Evolutionary conservation across 140 eudicot genomes (phyloP), one percentile per base, ranked within the genome.

Genomic region (Bidens hawaiensis): DNA sequence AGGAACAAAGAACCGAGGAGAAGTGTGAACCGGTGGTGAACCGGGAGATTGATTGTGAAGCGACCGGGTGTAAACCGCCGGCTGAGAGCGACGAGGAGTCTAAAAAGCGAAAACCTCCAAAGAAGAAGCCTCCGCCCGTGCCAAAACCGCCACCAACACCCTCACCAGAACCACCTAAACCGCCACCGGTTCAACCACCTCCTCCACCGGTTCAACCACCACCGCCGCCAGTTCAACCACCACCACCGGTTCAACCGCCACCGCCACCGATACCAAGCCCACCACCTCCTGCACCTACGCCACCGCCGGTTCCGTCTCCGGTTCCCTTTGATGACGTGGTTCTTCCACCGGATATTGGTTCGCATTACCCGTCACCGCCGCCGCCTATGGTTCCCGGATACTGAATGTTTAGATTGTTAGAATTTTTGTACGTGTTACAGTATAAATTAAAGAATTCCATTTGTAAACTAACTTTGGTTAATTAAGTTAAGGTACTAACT

Each of bases 371-470:
- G 3, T 80, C 85, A 47, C 85, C 85, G 3, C 85, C 85, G 16
- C 86, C 86, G 6, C 86, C 86, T 8, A 38, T 64, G 25, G 53
- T 53, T 68, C 16, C 38, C 18, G 87, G 87, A 26, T 81, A 81
- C 42, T 81, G 64, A 73, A 22, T 43, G n/a, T 8, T 27, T 28
- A 36, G 47, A 12, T n/a, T 33, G 34, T 31, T 55, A 64, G 62
- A 46, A 14, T 66, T 56, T 46, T 64, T 46, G 62, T 52, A 51
- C 70, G n/a, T n/a, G n/a, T n/a, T n/a, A n/a, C n/a, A 50, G 69
- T 61, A 22, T 42, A 53, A 72, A 53, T 13, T 49, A 9, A 19
- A 48, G 54, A 69, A 50, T 4, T 26, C 55, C 52, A 31, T n/a
- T n/a, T 41, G n/a, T 50, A 15, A 19, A 28, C 66, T 53, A 54